Conservation (phyloP, 140 eudicot genomes). For the Flaveria floridana region DNA sequence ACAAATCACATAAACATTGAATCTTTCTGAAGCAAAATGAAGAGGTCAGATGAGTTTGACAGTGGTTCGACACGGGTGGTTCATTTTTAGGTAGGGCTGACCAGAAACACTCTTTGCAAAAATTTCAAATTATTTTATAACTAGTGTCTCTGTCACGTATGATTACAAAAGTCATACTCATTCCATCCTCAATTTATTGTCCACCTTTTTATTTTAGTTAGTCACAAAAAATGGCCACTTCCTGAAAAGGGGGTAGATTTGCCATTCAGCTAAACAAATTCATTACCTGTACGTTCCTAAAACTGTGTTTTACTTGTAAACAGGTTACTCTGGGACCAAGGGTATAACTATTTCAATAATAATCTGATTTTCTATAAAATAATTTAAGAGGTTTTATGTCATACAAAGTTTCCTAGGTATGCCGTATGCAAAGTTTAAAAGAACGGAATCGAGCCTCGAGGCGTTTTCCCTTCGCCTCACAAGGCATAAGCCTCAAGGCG, state of each 20-base stretch:
- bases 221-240: neutral
- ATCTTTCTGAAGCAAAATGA: neutral
- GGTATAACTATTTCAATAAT: neutral
- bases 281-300: constrained; percentile 2
- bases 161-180: neutral
- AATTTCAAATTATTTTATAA: neutral
- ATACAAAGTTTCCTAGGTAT: neutral
- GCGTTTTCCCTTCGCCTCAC: no score
- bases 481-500: no score
- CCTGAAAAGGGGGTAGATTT: neutral
- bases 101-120: neutral
- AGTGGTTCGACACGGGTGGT: neutral
- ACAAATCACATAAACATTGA: constrained; percentile 9
- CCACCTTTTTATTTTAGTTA: neutral
- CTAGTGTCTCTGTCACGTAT: neutral
- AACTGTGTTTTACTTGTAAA: neutral
- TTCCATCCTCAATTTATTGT: neutral
- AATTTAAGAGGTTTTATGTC: constrained; percentile 6
- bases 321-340: neutral
- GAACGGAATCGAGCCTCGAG: no score
- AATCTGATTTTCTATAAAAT: neutral
- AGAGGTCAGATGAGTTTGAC: neutral
- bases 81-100: neutral
- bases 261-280: neutral
- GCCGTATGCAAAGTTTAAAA: no score